Evolutionary conservation across 192 early-diverging fungal genomes (phyloP), one percentile per base, ranked within the genome.

Genomic region (Podila epicladia): DNA sequence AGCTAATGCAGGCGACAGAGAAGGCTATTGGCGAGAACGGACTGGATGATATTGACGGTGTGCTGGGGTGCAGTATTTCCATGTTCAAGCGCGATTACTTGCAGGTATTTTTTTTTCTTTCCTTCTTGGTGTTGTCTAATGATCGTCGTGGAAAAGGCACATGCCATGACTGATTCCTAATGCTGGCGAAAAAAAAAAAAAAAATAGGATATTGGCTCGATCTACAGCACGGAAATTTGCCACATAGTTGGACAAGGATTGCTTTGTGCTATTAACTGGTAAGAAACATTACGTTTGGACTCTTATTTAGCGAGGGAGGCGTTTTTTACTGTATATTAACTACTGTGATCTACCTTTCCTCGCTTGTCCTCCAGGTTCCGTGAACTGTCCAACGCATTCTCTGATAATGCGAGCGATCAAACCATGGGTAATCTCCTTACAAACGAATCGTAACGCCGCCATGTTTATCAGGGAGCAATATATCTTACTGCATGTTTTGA

Each of bases 1-100:
- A 92, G 58, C 77, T 95, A 31, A 69, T 93, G 29, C 94, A 95
- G 73, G 89, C 87, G 1, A 93, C 92, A 65, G 90, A 92, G 49
- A 92, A 92, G 58, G 82, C 85, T 0, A 72, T 86, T 9, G 84
- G 83, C 62, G 71, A 82, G 1, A 87, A 87, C 33, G 83, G 82
- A 17, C 74, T 94, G 13, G 84, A 84, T 22, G 88, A 89, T 5
- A 88, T 95, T 49, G 93, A 92, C 72, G 93, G 90, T 2, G 74
- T 94, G 4, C 84, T 95, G 3, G 92, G 89, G 5, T 91, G 91
- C 62, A 92, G 94, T 8, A 70, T 94, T 11, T 62, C 83, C 6
- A 68, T 91, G 64, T 90, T 85, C 48, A 73, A 85, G 9, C 64
- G 67, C 1, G 83, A 80, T 37, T 82, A 72, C 37, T 29, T 29